These are phyloP conservation scores for Colletotrichum siamense DNA, from an alignment of 2,329 filamentous ascomycete genomes.

Conservation along the genomic window DNA sequence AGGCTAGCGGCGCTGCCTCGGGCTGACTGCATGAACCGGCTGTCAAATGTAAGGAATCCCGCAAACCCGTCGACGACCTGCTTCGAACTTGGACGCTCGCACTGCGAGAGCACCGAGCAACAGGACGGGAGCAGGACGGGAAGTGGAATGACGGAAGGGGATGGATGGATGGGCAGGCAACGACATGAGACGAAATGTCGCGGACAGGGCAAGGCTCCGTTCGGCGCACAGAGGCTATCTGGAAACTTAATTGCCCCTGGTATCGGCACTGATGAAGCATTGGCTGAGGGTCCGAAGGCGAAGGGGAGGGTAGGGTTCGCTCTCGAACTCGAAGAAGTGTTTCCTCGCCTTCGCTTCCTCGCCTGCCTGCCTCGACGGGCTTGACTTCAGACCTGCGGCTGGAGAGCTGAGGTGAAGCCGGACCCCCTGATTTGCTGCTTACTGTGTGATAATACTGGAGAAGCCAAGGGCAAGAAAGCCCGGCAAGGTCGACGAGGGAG, in stretches of 20 bases:
- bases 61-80: not conserved
- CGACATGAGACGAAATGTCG: constrained; percentile 18
- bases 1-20: constrained; percentile 2
- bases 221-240: constrained; percentile 12
- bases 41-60: not conserved
- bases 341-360: not conserved
- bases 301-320: not conserved
- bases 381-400: not conserved
- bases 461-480: not conserved
- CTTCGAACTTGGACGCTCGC: not conserved
- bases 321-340: not conserved
- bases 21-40: constrained; percentile 6
- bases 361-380: not conserved
- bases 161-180: not conserved
- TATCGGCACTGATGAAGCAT: not conserved
- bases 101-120: not conserved
- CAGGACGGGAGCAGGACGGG: constrained; percentile 6
- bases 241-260: constrained; percentile 11
- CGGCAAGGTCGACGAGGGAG: not conserved
- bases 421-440: not conserved
- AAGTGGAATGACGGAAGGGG: not conserved
- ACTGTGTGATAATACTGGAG: constrained; percentile 6
- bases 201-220: not conserved
- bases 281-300: not conserved
- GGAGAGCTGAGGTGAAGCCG: not conserved